These are phyloP conservation scores for Dictyostelium discoideum DNA, from an alignment of 78 protist species.

Conservation along the genomic window dicty_2.7 NC_007091.3:4067501-4068000, in stretches of 20 bases:
- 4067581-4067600: too few species aligned
- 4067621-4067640: too few species aligned
- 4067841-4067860: not conserved
- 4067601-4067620: not conserved
- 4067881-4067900: too few species aligned
- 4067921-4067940: not conserved
- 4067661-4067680: too few species aligned
- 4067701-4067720: too few species aligned
- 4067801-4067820: too few species aligned
- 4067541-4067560: not conserved
- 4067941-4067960: not conserved
- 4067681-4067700: too few species aligned
- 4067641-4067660: not conserved
- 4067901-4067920: not conserved
- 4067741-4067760: too few species aligned
- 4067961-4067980: not conserved
- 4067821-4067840: too few species aligned
- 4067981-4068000: not conserved
- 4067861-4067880: not conserved
- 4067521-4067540: not conserved
- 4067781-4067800: too few species aligned
- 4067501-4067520: too few species aligned
- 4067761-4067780: too few species aligned
- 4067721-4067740: not conserved
- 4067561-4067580: not conserved